These are phyloP conservation scores for Powellomyces hirtus DNA, from an alignment of 192 early-diverging fungal species.

Conservation along the genomic window DNA sequence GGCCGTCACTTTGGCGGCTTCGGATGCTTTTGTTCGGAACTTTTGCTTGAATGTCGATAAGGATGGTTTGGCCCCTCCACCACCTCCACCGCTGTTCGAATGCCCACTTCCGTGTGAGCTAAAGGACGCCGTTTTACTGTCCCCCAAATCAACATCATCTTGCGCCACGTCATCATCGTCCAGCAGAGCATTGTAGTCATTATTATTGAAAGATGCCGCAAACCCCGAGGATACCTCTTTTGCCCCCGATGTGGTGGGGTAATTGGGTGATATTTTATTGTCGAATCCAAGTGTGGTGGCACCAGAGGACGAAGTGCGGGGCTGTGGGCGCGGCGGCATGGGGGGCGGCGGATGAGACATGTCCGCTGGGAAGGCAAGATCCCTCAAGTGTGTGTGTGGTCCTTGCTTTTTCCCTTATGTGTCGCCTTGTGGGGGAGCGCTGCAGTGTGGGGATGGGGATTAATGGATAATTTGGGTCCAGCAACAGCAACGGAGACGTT, in stretches of 20 bases:
- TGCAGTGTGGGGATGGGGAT: too few relatives aligned
- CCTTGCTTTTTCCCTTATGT: too few relatives aligned
- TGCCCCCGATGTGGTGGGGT: background rate
- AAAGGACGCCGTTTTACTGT: background rate
- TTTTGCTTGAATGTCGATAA: constrained; percentile 18
- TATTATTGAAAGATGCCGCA: background rate
- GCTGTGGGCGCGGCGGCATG: background rate
- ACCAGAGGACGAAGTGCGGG: background rate
- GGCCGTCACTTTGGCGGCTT: constrained; percentile 19
- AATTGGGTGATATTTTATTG: background rate
- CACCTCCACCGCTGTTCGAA: background rate
- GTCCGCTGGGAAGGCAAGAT: too few relatives aligned
- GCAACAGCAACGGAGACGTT: too few relatives aligned
- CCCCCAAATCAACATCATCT: background rate
- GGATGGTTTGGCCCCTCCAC: background rate
- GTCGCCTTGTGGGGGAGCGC: too few relatives aligned
- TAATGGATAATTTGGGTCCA: too few relatives aligned
- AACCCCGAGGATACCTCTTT: too few relatives aligned
- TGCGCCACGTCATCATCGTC: background rate
- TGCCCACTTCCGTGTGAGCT: too few relatives aligned
- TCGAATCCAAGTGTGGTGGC: background rate
- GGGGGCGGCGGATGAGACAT: background rate
- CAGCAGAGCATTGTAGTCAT: background rate
- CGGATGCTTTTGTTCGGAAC: constrained; percentile 21
- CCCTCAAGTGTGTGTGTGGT: too few relatives aligned